These are phyloP conservation scores for Castanopsis chinensis DNA, from an alignment of 306 rosid species.

Conservation along the genomic window DNA sequence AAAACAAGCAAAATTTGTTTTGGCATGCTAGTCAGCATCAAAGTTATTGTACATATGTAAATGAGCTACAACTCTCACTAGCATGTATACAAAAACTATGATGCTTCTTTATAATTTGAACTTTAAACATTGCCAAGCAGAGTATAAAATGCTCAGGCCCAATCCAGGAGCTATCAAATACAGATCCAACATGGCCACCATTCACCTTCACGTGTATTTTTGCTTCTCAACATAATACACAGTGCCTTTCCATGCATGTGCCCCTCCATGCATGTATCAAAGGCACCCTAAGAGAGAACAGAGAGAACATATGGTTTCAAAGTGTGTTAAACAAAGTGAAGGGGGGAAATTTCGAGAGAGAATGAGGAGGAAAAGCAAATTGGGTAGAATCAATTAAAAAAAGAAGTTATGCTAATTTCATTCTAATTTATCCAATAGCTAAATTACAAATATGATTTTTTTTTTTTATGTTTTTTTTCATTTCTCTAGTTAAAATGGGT, in stretches of 20 bases:
- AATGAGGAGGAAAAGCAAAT: not conserved
- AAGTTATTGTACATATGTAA: not conserved
- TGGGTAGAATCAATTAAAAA: not conserved
- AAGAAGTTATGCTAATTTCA: not conserved
- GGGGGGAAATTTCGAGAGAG: not conserved
- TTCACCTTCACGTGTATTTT: not conserved
- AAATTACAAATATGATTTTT: not conserved
- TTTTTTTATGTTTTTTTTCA: not conserved
- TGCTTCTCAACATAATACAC: not conserved
- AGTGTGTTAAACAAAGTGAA: too few species aligned
- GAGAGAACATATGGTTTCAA: not conserved
- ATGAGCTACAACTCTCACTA: too few species aligned
- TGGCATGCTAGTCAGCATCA: not conserved
- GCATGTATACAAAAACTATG: not conserved
- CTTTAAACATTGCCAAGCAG: not conserved
- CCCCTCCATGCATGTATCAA: not conserved
- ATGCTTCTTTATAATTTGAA: not conserved
- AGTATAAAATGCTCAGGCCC: not conserved
- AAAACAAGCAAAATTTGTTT: not conserved
- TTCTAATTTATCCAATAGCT: not conserved
- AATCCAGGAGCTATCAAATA: not conserved
- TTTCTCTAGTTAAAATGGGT: not conserved
- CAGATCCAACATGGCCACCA: not conserved
- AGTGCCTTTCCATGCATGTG: too few species aligned
- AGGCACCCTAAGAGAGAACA: not conserved